A percentile compares a stretch with the other conserved stretches of the same genome.
These are phyloP conservation scores for Zygosaccharomyces sapae DNA, from an alignment of 1,139 yeast genomes.

Conservation along the genomic window DNA sequence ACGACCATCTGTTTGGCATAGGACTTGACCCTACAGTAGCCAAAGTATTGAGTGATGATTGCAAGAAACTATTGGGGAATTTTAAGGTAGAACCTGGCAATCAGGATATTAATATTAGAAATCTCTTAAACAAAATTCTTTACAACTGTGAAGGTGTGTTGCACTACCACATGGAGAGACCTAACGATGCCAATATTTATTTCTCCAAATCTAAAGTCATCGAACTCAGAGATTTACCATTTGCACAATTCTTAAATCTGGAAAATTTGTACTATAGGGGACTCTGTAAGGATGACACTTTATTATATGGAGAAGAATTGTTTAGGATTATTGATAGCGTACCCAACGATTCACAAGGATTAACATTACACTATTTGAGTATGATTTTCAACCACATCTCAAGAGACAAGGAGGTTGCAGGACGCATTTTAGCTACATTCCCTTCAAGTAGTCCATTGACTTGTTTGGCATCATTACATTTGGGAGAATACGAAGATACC, in stretches of 20 bases:
- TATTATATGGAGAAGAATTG: constrained; percentile 11
- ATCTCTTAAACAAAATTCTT: constrained; percentile 20
- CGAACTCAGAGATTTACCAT: constrained; percentile 12
- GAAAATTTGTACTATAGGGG: constrained; percentile 30
- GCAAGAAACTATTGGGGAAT: constrained; percentile 17
- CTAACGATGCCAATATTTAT: constrained; percentile 11
- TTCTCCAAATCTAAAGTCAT: constrained; percentile 14
- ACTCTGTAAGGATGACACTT: constrained; percentile 9
- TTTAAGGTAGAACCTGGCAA: constrained; percentile 9
- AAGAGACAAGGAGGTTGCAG: constrained; percentile 3
- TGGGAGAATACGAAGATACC: constrained; percentile 17
- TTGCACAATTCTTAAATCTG: constrained; percentile 20
- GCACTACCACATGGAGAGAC: constrained; percentile 16
- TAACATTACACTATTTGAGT: constrained; percentile 15
- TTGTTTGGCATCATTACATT: constrained; percentile 14
- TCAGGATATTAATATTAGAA: constrained; percentile 10
- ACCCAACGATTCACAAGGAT: constrained; percentile 19
- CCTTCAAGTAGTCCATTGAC: constrained; percentile 8
- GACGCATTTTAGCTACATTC: constrained; percentile 7
- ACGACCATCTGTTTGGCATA: constrained; percentile 26
- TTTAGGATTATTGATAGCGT: constrained; percentile 10
- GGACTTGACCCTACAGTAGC: constrained; percentile 17
- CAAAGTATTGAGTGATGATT: constrained; percentile 25
- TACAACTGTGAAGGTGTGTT: constrained; percentile 25
- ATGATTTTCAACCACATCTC: constrained; percentile 14